Conservation (phyloP, 2,329 filamentous ascomycete genomes). For the Fusarium nurragi region DNA sequence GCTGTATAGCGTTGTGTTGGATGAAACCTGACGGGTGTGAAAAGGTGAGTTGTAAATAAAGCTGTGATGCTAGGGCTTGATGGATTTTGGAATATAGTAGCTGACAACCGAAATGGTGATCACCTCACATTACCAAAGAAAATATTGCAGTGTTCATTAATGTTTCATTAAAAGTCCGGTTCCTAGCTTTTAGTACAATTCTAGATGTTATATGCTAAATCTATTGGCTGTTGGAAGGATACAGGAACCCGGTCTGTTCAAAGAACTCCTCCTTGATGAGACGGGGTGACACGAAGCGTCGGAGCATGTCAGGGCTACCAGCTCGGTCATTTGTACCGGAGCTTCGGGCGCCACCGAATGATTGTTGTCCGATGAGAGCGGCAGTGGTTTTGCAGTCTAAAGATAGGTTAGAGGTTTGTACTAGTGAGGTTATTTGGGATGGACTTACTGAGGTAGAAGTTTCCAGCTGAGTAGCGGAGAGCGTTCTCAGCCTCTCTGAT, state of each 20-base stretch:
- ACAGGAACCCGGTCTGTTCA: slow-evolving; percentile 53
- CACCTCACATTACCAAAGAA: too few species aligned
- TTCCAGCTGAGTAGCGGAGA: slow-evolving; percentile 64
- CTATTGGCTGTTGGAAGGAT: slow-evolving; percentile 59
- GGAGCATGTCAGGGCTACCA: slow-evolving; percentile 60
- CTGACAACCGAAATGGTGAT: too few species aligned
- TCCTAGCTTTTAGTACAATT: slow-evolving; percentile 23
- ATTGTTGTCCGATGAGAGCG: slow-evolving; percentile 64
- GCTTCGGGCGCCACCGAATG: slow-evolving; percentile 62
- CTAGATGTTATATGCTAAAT: slow-evolving; percentile 15
- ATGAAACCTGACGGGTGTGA: too few species aligned
- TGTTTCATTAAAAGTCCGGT: slow-evolving; percentile 20
- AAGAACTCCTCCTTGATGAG: slow-evolving; percentile 63
- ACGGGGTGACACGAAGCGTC: slow-evolving; percentile 61
- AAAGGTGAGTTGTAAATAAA: too few species aligned
- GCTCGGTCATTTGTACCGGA: slow-evolving; percentile 68
- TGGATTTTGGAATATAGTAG: too few species aligned
- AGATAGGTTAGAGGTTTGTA: not conserved
- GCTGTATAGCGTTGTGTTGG: too few species aligned
- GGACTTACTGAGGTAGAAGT: slow-evolving; percentile 61
- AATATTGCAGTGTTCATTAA: not conserved
- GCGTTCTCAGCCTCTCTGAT: slow-evolving; percentile 60
- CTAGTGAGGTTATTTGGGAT: accelerated
- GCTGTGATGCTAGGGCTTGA: too few species aligned
- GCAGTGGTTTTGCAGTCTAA: slow-evolving; percentile 65